Percentiles rank a stretch among this genome's conserved stretches.
phyloP scores from a whole-genome alignment of 495 filamentous ascomycete species.

The Penicillium simplicissimum region DNA sequence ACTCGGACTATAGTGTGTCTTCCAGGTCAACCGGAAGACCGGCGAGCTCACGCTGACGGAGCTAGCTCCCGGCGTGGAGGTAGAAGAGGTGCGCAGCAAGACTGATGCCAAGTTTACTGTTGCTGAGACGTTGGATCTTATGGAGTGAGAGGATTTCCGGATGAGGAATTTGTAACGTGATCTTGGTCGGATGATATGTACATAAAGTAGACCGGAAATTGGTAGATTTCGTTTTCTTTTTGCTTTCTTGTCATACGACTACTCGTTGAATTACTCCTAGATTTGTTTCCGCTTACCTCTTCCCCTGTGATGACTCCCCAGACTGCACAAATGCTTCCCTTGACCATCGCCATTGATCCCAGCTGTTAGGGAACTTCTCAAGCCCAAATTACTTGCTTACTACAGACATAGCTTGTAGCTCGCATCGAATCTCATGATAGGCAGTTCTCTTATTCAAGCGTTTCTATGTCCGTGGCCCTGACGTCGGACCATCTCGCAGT shows the following conservation, averaged over 20 bases:
- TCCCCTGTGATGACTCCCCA: no score
- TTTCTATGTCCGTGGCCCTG: background rate
- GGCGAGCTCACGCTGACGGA: slow-evolving; percentile 79
- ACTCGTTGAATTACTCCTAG: no score
- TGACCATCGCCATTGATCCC: no score
- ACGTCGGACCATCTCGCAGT: background rate
- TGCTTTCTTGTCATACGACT: background rate
- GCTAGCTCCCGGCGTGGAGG: slow-evolving; percentile 78
- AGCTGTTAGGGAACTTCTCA: no score
- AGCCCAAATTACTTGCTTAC: no score
- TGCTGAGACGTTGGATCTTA: slow-evolving; percentile 68
- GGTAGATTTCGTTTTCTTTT: background rate
- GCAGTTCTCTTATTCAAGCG: no score
- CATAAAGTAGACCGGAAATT: slow-evolving; percentile 1
- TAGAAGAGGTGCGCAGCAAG: slow-evolving; percentile 83
- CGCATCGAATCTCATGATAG: no score
- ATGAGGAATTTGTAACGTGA: background rate
- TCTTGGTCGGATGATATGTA: background rate
- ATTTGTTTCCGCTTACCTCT: no score
- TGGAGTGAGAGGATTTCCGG: no score
- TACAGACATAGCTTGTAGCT: no score
- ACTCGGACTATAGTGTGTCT: slow-evolving; percentile 58
- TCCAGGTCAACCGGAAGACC: slow-evolving; percentile 77
- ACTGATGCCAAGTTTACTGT: slow-evolving; percentile 80
- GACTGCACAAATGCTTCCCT: no score